Base-by-base conservation (phyloP, 78 protist genomes). In the Planoprotostelium fungivorum region DNA sequence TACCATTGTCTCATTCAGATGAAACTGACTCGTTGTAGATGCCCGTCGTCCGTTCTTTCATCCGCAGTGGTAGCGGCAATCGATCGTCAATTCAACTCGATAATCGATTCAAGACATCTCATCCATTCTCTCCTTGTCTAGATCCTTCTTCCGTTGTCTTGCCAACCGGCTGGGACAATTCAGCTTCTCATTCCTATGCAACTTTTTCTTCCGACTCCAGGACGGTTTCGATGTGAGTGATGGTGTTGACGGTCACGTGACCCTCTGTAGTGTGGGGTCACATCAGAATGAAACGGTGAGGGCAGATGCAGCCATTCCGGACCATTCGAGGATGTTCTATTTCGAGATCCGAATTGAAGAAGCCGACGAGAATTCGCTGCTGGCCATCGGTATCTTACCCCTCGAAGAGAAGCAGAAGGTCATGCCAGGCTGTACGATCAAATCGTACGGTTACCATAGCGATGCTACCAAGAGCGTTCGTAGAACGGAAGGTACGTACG, bases 311-410 rank as follows among this genome's bases (percentile, higher is more conserved):
- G 28, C 88, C 39, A 90, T 93, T 0, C 95, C 95, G 29, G 95
- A 93, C 10, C 34, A 84, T 0, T 35, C 86, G 34, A 90, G 93
- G 35, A 36, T 93, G 9, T 93, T 93, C 37, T 93, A 93, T 84
- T 93, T 93, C 87, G 95, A 93, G 38, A 38, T 93, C n/a, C 88
- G 89, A 35, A 87, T 93, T 34, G 95, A 93, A 34, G 89, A 85
- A 87, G 87, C 39, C 36, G 5, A 5, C n/a, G 36, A 85, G 16
- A 85, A 85, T 85, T 36, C 63, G 35, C 36, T 85, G 16, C 16
- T 85, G 16, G 5, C 87, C 35, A 16, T 37, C 87, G 36, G 87
- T 25, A n/a, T n/a, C n/a, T 85, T 35, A 16, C 16, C 36, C 73
- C 16, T 16, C 31, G 73, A 51, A 16, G 73, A 5, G 73, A 51